These are phyloP conservation scores for Starmerella apicola DNA, from an alignment of 805 yeast genomes.

Conservation along the genomic window DNA sequence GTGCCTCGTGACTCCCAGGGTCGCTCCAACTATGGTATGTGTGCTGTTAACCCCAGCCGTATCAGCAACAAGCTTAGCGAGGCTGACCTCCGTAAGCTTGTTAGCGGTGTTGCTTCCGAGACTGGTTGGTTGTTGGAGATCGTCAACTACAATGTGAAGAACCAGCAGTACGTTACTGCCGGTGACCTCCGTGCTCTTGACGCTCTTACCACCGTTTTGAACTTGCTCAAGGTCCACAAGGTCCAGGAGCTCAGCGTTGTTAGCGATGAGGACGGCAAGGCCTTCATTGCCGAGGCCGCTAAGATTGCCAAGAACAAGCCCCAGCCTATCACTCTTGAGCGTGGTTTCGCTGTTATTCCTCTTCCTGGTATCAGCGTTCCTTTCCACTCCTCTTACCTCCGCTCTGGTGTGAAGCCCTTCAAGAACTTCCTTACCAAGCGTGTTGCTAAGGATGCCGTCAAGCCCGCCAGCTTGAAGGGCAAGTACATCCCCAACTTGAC, in stretches of 20 bases:
- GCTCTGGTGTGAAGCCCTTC: conserved; percentile 98
- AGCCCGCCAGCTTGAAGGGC: conserved; percentile 83
- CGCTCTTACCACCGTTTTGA: conserved; percentile 82
- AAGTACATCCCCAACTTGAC: conserved; percentile 98
- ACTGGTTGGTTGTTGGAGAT: conserved; percentile 94
- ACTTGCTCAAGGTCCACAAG: conserved; percentile 86
- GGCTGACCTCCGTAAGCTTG: conserved; percentile 87
- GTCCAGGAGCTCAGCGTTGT: conserved; percentile 71
- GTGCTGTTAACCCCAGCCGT: conserved; percentile 95
- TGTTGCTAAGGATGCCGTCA: conserved; percentile 87
- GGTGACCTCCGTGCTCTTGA: conserved; percentile 96
- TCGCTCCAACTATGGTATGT: conserved; percentile 98
- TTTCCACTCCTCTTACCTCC: conserved; percentile 97
- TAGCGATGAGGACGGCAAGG: conserved; percentile 78
- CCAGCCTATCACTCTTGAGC: conserved; percentile 91
- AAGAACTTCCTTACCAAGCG: conserved; percentile 93
- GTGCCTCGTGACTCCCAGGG: conserved; percentile 94
- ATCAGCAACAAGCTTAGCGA: conserved; percentile 79
- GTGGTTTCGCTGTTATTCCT: conserved; percentile 98
- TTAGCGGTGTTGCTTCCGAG: conserved; percentile 68
- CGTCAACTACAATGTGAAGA: conserved; percentile 96
- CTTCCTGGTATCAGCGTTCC: conserved; percentile 99
- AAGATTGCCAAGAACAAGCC: conserved; percentile 74
- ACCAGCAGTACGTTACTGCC: conserved; percentile 96
- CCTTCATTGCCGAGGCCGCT: conserved; percentile 77